Evolutionary conservation across 75 land plant genomes (phyloP).

Genomic region (Isoetes taiwanensis): DNA sequence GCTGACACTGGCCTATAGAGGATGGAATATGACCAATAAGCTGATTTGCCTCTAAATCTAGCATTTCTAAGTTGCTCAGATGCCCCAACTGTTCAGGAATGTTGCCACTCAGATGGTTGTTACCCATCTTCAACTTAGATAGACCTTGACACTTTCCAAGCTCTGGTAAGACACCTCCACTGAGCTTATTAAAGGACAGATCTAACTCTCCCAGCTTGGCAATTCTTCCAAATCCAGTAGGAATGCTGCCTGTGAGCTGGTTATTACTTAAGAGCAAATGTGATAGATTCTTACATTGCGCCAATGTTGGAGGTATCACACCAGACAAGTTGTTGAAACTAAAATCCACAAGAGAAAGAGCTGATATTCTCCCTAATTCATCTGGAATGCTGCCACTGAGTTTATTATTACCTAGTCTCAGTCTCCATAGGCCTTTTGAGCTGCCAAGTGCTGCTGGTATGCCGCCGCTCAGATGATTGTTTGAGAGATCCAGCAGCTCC

Average conservation of each 20-base stretch:
- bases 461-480: slow-evolving; percentile 35
- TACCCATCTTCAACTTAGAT: slow-evolving; percentile 59
- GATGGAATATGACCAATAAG: slow-evolving; percentile 49
- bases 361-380: neutral
- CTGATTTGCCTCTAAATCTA: slow-evolving; percentile 42
- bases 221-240: slow-evolving; percentile 41
- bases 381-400: neutral
- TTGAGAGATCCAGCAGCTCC: slow-evolving; percentile 56
- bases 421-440: slow-evolving; percentile 34
- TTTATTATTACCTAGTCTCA: slow-evolving; percentile 37
- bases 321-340: neutral
- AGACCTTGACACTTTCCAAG: slow-evolving; percentile 40
- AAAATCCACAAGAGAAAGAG: slow-evolving; percentile 1
- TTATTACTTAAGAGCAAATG: slow-evolving; percentile 61
- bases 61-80: slow-evolving; percentile 35
- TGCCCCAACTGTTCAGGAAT: slow-evolving; percentile 45
- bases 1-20: slow-evolving; percentile 43
- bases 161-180: slow-evolving; percentile 43
- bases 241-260: slow-evolving; percentile 43
- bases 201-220: slow-evolving; percentile 52
- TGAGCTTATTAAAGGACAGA: slow-evolving; percentile 51
- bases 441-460: slow-evolving; percentile 53
- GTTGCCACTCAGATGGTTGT: slow-evolving; percentile 50
- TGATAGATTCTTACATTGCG: slow-evolving; percentile 36
- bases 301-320: slow-evolving; percentile 10